Evolutionary conservation across 495 filamentous ascomycete species (phyloP), one percentile per base, ranked within the genome.

Genomic region (Clohesyomyces aquaticus): DNA sequence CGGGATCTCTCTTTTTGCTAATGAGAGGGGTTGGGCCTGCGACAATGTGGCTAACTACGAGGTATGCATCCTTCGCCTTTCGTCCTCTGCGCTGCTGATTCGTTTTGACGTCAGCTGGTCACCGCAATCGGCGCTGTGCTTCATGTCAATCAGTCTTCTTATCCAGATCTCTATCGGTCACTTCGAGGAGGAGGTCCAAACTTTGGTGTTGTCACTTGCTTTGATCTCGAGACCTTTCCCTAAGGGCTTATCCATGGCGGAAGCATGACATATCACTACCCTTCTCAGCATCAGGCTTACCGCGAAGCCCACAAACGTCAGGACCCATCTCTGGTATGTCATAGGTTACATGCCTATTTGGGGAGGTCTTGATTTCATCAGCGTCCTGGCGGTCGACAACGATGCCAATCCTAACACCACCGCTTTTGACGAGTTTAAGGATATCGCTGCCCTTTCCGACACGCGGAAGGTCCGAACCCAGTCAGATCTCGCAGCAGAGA

Each of bases 11-110:
- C 81, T 78, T 65, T 80, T 79, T 69, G 73, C 77, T 10, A 74
- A 72, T 56, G 70, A 75, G 38, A 66, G 77, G 14, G 83, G 84
- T 10, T 83, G 77, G 51, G 77, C 68, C 12, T 82, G 78, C 65
- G 79, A 85, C 68, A 81, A 70, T 14, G 80, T 85, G 0, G 58
- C 74, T 32, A 76, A 77, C 50, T 86, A 77, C 27, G 82, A 87
- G 73, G 43, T 47, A 41, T 9, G 9, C 35, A 9, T 9, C 9
- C 35, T 41, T 41, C n/a, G 35, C 9, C 35, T n/a, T 41, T 41
- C n/a, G 9, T 9, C 35, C n/a, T 41, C 35, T 41, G n/a, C 9
- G 35, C 9, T 41, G n/a, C n/a, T 41, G 9, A 9, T 9, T 9
- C 35, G 9, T 41, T 41, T 9, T 9, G 9, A n/a, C 9, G 9